Evolutionary conservation across 805 yeast genomes (phyloP).

Genomic region (Wickerhamomyces queroliae): DNA sequence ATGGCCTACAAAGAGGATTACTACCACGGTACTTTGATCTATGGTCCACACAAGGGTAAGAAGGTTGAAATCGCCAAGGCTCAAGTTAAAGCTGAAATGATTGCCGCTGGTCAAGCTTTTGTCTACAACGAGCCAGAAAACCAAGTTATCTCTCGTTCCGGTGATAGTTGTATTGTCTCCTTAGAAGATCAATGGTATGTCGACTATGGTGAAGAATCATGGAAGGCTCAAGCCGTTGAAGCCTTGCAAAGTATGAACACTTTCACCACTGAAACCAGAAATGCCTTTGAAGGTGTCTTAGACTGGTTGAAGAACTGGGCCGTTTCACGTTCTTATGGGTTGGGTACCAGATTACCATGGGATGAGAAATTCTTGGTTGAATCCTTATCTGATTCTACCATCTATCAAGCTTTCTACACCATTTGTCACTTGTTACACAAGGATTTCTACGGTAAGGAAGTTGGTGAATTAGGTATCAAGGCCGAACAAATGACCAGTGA

Average conservation of each 20-base stretch:
- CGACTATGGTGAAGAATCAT: constrained; percentile 91
- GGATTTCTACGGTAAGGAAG: constrained; percentile 75
- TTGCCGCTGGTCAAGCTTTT: constrained; percentile 75
- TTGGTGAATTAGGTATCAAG: constrained; percentile 67
- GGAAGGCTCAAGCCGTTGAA: constrained; percentile 80
- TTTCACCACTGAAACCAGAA: constrained; percentile 74
- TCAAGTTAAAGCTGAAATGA: constrained; percentile 75
- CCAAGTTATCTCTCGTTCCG: constrained; percentile 86
- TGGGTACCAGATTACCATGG: constrained; percentile 96
- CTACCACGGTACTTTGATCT: constrained; percentile 78
- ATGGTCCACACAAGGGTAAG: constrained; percentile 82
- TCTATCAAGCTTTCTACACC: constrained; percentile 94
- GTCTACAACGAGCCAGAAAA: constrained; percentile 94
- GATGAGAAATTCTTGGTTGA: constrained; percentile 90
- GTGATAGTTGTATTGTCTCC: constrained; percentile 94
- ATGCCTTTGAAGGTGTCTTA: constrained; percentile 90
- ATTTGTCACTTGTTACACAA: constrained; percentile 79
- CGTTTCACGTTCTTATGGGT: constrained; percentile 91
- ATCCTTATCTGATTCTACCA: constrained; percentile 91
- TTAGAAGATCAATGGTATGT: constrained; percentile 98
- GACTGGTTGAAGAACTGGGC: constrained; percentile 99
- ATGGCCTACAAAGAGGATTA: constrained; percentile 94
- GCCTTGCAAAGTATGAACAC: constrained; percentile 74
- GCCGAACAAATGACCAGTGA: constrained; percentile 89
- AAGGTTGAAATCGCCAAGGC: constrained; percentile 89